These are phyloP conservation scores for Ophiocordyceps robertsii DNA, from an alignment of 2,329 filamentous ascomycete genomes.

Conservation along the genomic window DNA sequence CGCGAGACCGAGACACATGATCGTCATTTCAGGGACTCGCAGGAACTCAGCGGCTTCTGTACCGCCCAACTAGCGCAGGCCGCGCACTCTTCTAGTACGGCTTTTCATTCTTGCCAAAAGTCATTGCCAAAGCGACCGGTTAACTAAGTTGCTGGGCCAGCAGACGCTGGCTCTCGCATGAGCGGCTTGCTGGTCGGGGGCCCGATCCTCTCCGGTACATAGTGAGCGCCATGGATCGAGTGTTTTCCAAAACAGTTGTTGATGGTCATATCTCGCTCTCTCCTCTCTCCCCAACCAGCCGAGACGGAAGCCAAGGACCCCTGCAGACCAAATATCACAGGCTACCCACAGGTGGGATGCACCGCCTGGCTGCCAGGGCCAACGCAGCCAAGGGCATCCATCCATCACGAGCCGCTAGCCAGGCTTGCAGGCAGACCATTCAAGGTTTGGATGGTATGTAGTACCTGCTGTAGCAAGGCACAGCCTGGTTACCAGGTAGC, in stretches of 20 bases:
- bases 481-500: background rate
- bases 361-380: slow-evolving; percentile 2
- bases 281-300: background rate
- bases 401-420: background rate
- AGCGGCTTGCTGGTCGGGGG: too few relatives aligned
- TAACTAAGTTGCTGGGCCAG: slow-evolving; percentile 2
- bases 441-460: background rate
- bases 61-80: too few relatives aligned
- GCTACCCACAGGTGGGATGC: slow-evolving; percentile 1
- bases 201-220: background rate
- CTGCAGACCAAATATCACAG: slow-evolving; percentile 1
- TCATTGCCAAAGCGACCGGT: too few relatives aligned
- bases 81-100: too few relatives aligned
- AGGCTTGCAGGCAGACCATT: background rate
- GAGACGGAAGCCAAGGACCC: background rate
- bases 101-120: too few relatives aligned
- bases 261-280: background rate
- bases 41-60: too few relatives aligned
- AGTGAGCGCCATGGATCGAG: background rate
- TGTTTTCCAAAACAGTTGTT: background rate
- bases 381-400: background rate
- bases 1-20: too few relatives aligned
- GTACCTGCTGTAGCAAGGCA: too few relatives aligned
- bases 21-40: too few relatives aligned
- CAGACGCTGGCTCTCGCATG: slow-evolving; percentile 1